Percentiles rank a stretch among this genome's conserved stretches.
Evolutionary conservation across 768 basidiomycete genomes (phyloP).

Genomic region (Guyanaporus albipodus): DNA sequence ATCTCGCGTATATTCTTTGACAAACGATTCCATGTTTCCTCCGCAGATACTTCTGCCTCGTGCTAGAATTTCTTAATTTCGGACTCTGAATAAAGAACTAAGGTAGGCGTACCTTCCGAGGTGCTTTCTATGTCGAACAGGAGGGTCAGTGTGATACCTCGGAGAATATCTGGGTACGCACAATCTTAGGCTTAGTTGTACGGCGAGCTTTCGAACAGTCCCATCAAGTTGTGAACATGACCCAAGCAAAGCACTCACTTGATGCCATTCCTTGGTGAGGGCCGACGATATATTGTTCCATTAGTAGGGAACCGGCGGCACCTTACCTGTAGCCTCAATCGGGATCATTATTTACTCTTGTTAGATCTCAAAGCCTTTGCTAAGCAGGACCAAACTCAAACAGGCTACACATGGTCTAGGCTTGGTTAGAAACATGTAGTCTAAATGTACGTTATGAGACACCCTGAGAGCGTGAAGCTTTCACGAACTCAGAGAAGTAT

Average conservation of each 20-base stretch:
- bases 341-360: slow-evolving; percentile 28
- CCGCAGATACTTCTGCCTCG: slow-evolving; percentile 69
- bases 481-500: slow-evolving; percentile 83
- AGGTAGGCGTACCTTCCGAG: slow-evolving; percentile 39
- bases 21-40: slow-evolving; percentile 80
- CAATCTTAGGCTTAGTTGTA: slow-evolving; percentile 38
- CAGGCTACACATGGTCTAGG: not conserved
- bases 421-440: slow-evolving; percentile 3
- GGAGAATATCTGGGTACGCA: slow-evolving; percentile 31
- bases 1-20: slow-evolving; percentile 89
- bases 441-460: slow-evolving; percentile 44
- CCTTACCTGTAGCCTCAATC: slow-evolving; percentile 8
- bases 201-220: slow-evolving; percentile 24
- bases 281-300: slow-evolving; percentile 15
- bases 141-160: slow-evolving; percentile 15
- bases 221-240: slow-evolving; percentile 13
- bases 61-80: slow-evolving; percentile 42
- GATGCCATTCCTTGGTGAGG: slow-evolving; percentile 28
- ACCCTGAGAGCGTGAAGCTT: slow-evolving; percentile 55
- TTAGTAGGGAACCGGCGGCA: too few species aligned
- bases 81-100: not conserved
- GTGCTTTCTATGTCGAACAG: slow-evolving; percentile 37
- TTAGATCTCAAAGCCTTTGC: slow-evolving; percentile 32
- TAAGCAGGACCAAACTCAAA: slow-evolving; percentile 26
- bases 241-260: slow-evolving; percentile 15